phyloP scores from a whole-genome alignment of 345 rosid species.

The Acer yangbiense region DNA sequence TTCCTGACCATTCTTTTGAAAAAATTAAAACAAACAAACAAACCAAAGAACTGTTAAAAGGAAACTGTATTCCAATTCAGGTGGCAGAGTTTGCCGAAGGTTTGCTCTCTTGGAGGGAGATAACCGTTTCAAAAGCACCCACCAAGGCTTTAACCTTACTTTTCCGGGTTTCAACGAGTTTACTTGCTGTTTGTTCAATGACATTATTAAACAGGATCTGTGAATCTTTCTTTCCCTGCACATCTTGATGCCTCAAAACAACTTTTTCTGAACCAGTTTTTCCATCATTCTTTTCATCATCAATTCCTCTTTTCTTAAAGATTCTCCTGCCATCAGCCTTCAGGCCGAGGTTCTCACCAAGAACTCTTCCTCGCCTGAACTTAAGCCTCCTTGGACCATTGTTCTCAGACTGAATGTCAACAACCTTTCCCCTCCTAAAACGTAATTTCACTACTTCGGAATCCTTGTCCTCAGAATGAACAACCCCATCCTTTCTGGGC shows the following conservation, averaged over 20 bases:
- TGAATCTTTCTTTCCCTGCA: constrained; percentile 56
- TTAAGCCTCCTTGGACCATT: constrained; percentile 64
- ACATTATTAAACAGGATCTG: constrained; percentile 71
- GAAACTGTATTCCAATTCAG: constrained; percentile 13
- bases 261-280: constrained; percentile 45
- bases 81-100: constrained; percentile 29
- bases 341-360: constrained; percentile 36
- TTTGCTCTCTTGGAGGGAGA: constrained; percentile 71
- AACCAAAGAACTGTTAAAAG: constrained; percentile 15
- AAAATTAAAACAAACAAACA: background rate
- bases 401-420: constrained; percentile 52
- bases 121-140: constrained; percentile 94
- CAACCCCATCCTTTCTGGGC: constrained; percentile 28
- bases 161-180: constrained; percentile 76
- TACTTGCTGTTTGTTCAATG: constrained; percentile 93
- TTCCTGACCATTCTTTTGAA: constrained; percentile 19
- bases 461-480: constrained; percentile 32
- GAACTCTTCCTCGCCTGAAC: constrained; percentile 57
- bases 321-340: constrained; percentile 42
- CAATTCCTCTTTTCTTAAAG: constrained; percentile 45
- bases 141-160: constrained; percentile 97
- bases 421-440: constrained; percentile 65
- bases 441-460: constrained; percentile 44
- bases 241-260: constrained; percentile 71
- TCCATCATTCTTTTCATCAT: constrained; percentile 26